Conservation (phyloP, 1,284 basidiomycete species). For the Sanguinoderma infundibulare region DNA sequence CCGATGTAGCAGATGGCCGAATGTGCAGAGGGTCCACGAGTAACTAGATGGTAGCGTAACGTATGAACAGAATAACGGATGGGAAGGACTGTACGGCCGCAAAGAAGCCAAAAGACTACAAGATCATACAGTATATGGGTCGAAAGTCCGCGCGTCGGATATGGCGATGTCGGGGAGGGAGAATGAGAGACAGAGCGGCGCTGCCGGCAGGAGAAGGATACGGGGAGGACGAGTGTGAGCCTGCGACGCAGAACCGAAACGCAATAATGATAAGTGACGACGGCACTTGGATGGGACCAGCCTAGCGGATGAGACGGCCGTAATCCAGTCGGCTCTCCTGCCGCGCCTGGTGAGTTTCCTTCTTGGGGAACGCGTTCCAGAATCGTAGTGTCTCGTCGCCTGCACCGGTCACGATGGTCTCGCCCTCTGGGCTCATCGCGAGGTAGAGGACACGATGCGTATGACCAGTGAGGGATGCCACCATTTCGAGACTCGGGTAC, state of each 20-base stretch:
- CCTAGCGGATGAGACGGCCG: conserved; percentile 62
- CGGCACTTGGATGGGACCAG: not conserved
- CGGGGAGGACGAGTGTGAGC: not conserved
- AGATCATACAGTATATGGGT: conserved; percentile 26
- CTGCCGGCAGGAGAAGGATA: conserved; percentile 7
- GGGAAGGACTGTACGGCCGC: conserved; percentile 16
- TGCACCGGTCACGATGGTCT: conserved; percentile 97
- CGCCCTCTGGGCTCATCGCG: conserved; percentile 96
- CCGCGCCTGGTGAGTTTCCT: conserved; percentile 49
- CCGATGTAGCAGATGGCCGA: conserved; percentile 9
- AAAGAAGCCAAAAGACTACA: conserved; percentile 22
- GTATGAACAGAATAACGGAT: conserved; percentile 16
- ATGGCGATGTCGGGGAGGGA: not conserved
- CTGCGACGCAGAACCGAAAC: not conserved
- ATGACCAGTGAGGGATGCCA: conserved; percentile 94
- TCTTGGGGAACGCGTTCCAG: conserved; percentile 92
- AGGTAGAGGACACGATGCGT: conserved; percentile 95
- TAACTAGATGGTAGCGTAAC: conserved; percentile 28
- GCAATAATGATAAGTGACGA: conserved; percentile 6
- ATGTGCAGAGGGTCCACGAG: conserved; percentile 23
- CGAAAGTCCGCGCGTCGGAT: conserved; percentile 10
- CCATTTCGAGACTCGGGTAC: conserved; percentile 92
- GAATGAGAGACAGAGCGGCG: conserved; percentile 4
- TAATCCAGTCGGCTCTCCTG: conserved; percentile 63
- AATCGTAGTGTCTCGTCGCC: conserved; percentile 97